phyloP scores from a whole-genome alignment of 169 alveolate species.

The Plasmodium gaboni region DNA sequence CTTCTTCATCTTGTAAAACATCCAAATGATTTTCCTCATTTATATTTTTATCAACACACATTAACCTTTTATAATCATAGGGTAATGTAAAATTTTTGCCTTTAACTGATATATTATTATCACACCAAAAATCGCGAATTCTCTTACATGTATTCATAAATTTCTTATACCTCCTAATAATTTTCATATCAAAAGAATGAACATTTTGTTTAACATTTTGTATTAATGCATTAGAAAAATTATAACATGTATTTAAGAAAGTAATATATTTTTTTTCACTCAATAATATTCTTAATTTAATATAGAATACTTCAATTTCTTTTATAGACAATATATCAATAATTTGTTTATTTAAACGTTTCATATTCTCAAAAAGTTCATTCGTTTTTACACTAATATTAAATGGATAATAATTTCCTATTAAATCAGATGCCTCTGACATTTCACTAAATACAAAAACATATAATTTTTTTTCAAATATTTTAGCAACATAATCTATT shows the following conservation, averaged over 20 bases:
- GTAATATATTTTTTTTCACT: conserved; percentile 67
- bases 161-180: conserved; percentile 10
- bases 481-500: conserved; percentile 93
- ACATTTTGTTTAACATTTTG: conserved; percentile 24
- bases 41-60: background rate
- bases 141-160: conserved; percentile 33
- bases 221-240: conserved; percentile 21
- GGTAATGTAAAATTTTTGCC: conserved; percentile 22
- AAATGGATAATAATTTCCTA: conserved; percentile 90
- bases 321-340: conserved; percentile 4
- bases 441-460: conserved; percentile 95
- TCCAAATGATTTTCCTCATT: conserved; percentile 16
- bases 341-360: conserved; percentile 22
- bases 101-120: background rate
- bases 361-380: conserved; percentile 38
- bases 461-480: conserved; percentile 89
- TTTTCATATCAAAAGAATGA: conserved; percentile 40
- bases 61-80: conserved; percentile 19
- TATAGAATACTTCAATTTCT: conserved; percentile 31
- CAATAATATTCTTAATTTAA: conserved; percentile 41
- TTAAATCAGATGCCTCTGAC: conserved; percentile 93
- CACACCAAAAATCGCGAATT: conserved; percentile 37
- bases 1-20: conserved; percentile 20
- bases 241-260: conserved; percentile 61
- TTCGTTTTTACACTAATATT: conserved; percentile 69